These are phyloP conservation scores for Metschnikowia chrysomelidarum DNA, from an alignment of 805 yeast species.

Conservation along the genomic window DNA sequence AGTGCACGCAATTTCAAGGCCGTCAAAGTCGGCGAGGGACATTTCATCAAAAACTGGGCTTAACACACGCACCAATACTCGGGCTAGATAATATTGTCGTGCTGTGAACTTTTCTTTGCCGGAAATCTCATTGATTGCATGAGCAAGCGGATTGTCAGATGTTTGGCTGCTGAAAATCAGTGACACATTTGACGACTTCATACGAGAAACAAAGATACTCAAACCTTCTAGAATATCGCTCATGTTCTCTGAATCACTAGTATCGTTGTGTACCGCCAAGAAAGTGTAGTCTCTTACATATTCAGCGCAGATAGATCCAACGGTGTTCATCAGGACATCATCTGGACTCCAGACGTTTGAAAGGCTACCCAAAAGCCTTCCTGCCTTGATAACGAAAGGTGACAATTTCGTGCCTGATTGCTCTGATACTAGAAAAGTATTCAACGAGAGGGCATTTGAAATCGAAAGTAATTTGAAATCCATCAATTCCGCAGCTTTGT, in stretches of 20 bases:
- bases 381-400: constrained; percentile 13
- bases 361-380: constrained; percentile 15
- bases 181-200: background rate
- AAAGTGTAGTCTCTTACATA: constrained; percentile 10
- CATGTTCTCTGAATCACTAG: background rate
- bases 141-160: background rate
- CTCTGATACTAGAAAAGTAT: constrained; percentile 29
- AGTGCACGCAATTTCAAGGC: constrained; percentile 33
- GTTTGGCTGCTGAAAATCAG: constrained; percentile 6
- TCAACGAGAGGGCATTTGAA: constrained; percentile 47
- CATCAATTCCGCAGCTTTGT: constrained; percentile 10
- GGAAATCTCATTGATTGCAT: constrained; percentile 6
- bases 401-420: constrained; percentile 7
- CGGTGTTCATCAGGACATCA: background rate
- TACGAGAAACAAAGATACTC: background rate
- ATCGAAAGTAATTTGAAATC: constrained; percentile 34
- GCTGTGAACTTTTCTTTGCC: constrained; percentile 15
- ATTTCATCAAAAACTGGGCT: constrained; percentile 26
- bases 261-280: constrained; percentile 6
- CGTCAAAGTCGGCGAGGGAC: constrained; percentile 21
- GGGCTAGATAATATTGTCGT: constrained; percentile 16
- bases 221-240: background rate
- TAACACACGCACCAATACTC: constrained; percentile 30
- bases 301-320: constrained; percentile 7
- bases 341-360: background rate